Evolutionary conservation across 805 yeast species (phyloP), one percentile per base, ranked within the genome.

Genomic region (Candida palmyrensis): DNA sequence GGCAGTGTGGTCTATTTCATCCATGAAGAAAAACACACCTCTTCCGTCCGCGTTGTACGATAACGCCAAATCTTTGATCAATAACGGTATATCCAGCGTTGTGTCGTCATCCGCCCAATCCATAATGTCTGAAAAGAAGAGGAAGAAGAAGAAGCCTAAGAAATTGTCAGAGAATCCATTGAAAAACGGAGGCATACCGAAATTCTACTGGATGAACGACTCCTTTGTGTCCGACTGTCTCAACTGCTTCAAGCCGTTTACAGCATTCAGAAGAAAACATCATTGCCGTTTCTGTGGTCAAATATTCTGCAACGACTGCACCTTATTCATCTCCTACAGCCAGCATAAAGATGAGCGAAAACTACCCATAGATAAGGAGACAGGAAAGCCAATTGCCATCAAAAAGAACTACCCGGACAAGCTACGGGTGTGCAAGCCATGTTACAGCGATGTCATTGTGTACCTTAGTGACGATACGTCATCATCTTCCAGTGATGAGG

Each of bases 271-370:
- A 53, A 68, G 98, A 44, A 83, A 85, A 43, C 98, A 90, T 53
- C 98, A 90, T 57, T 90, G 98, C 51, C 66, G 98, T 34, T 79
- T 90, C 22, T 90, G 98, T 59, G 98, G 98, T 2, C 96, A 89
- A 55, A 89, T 90, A 30, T 90, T 89, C 51, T 90, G 98, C 56
- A 71, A 82, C 27, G 68, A 72, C 7, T 90, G 98, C 55, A 86
- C 96, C 0, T 60, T 74, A 3, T 73, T 87, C 45, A 63, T 47
- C 61, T 86, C 47, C 49, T 82, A 39, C 86, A 92, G 30, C 23
- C 66, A 64, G 38, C 68, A 66, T 39, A 62, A 61, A 33, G 66
- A 60, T 33, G 64, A 63, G 36, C 36, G 67, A 27, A 54, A 43
- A 25, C n/a, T n/a, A n/a, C n/a, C n/a, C n/a, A n/a, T n/a, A n/a